Evolutionary conservation across 2,329 filamentous ascomycete species (phyloP), one percentile per base, ranked within the genome.

Genomic region (Endothia cerciana): DNA sequence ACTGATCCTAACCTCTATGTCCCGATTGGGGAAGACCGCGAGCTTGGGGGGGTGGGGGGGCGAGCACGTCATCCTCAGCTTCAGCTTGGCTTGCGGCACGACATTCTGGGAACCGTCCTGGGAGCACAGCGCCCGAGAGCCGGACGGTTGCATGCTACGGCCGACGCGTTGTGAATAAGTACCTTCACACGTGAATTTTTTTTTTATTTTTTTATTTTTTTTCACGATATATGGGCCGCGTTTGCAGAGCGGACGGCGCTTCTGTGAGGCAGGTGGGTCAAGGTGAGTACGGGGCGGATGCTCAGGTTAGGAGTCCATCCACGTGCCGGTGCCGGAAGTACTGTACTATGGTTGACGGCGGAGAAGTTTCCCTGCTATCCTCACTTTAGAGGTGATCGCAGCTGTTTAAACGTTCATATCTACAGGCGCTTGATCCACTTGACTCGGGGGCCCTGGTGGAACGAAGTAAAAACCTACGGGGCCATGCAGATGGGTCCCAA

Each of bases 11-110:
- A 38, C 47, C 11, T 55, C 15, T 30, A 15, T 61, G 51, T n/a
- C 60, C 40, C 30, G n/a, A 53, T 53, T 41, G 38, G 64, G 55
- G 15, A 49, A 49, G 38, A 65, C 60, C 15, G 63, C 63, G 49
- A 28, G 58, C 57, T 56, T 59, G 55, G 4, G 25, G 25, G 62
- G 57, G 62, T 64, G 62, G 65, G 65, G 65, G 47, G 38, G 49
- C 47, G 65, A 67, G 65, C 65, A 67, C 65, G 65, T 57, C 65
- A 67, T 67, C 43, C 64, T 57, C 49, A 64, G 55, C 51, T 55
- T 40, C 49, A 64, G 63, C 64, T 45, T 63, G 55, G 60, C 45
- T n/a, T 59, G 55, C 47, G 25, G 43, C 58, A 22, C 33, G 47
- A 51, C 17, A 22, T 47, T 38, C 33, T 55, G 11, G 15, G 17